phyloP scores from a whole-genome alignment of 1,284 basidiomycete genomes.

The Rhizopogon hawkerae region DNA sequence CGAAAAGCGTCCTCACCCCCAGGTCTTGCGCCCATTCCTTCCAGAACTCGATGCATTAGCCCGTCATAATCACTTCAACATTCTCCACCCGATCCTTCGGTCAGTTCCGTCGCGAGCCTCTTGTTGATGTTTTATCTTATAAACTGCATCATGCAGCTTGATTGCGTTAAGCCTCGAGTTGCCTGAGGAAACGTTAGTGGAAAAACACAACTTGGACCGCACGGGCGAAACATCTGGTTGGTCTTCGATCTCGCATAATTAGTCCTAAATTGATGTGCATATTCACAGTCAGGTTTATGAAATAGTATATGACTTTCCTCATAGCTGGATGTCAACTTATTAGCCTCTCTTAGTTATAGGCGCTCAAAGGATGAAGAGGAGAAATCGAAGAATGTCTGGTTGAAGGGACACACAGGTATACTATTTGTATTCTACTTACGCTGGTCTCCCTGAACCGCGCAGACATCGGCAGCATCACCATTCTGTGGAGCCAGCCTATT shows the following conservation, averaged over 20 bases:
- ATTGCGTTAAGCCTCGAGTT: conserved; percentile 48
- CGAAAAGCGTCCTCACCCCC: conserved; percentile 35
- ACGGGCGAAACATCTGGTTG: conserved; percentile 36
- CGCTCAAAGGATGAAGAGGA: conserved; percentile 40
- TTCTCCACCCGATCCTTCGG: conserved; percentile 41
- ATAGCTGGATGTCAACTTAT: not conserved
- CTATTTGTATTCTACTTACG: not conserved
- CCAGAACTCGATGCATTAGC: conserved; percentile 48
- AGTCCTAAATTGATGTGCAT: not conserved
- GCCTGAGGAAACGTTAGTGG: conserved; percentile 42
- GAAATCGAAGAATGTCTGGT: conserved; percentile 45
- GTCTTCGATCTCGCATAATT: conserved; percentile 4
- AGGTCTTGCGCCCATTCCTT: conserved; percentile 40
- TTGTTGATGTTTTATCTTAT: not conserved
- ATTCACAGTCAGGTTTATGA: conserved; percentile 33
- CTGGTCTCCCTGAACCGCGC: not conserved
- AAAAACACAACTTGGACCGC: conserved; percentile 38
- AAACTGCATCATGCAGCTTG: conserved; percentile 25
- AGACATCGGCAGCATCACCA: conserved; percentile 47
- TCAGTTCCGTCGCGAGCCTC: conserved; percentile 10
- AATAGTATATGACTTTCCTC: conserved; percentile 25
- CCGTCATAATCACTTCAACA: conserved; percentile 39
- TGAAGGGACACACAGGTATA: conserved; percentile 49
- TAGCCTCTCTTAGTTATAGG: conserved; percentile 17
- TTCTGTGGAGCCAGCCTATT: conserved; percentile 49